phyloP scores from a whole-genome alignment of 495 filamentous ascomycete species.

The Annulohypoxylon bovei region DNA sequence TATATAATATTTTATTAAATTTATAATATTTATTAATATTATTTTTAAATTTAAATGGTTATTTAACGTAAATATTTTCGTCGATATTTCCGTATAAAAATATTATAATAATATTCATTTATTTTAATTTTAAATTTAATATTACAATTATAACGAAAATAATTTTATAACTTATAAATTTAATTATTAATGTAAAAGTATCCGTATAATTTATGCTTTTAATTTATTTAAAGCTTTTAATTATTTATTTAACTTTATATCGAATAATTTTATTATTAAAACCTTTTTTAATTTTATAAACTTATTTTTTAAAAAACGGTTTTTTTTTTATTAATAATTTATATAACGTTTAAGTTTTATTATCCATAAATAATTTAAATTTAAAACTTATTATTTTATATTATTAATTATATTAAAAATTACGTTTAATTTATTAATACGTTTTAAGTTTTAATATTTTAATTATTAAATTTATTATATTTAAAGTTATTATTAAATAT shows the following conservation, averaged over 20 bases:
- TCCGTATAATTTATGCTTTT: background rate
- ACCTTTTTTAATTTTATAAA: background rate
- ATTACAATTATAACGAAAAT: background rate
- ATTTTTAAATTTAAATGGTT: background rate
- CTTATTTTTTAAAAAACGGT: background rate
- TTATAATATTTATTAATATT: background rate
- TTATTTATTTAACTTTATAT: background rate
- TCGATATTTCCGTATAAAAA: background rate
- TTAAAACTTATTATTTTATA: background rate
- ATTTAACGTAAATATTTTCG: background rate
- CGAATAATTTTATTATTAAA: background rate
- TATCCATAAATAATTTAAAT: background rate
- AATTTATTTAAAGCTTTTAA: background rate
- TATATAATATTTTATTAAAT: background rate
- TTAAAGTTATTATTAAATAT: background rate
- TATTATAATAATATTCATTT: background rate
- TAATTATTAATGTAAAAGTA: background rate
- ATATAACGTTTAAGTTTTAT: background rate
- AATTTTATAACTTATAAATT: background rate
- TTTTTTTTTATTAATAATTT: background rate
- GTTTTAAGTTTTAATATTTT: background rate
- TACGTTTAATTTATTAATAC: background rate
- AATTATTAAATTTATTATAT: background rate
- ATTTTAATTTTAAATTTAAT: background rate
- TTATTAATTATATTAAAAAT: background rate